Percentiles rank a stretch among this genome's conserved stretches.
phyloP scores from a whole-genome alignment of 352 stramenopile species.

The Phytophthora cryptogea region DNA sequence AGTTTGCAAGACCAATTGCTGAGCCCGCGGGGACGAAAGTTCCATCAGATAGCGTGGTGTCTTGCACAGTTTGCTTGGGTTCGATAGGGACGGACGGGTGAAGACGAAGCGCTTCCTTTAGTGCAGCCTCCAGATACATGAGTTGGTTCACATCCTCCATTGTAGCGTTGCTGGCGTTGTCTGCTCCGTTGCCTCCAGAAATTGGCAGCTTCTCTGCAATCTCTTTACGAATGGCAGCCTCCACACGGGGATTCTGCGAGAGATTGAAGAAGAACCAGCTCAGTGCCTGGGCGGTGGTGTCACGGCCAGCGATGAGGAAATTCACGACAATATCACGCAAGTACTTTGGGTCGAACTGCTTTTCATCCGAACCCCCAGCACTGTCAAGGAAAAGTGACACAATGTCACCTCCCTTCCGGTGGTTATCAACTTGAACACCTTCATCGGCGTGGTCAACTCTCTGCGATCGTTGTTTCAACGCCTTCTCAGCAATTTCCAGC shows the following conservation, averaged over 20 bases:
- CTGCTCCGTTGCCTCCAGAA: background rate
- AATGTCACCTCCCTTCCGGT: slow-evolving; percentile 10
- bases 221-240: slow-evolving; percentile 47
- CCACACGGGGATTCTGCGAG: slow-evolving; percentile 45
- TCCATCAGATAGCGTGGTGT: slow-evolving; percentile 63
- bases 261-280: slow-evolving; percentile 76
- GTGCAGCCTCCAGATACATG: slow-evolving; percentile 51
- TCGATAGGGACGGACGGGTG: slow-evolving; percentile 55
- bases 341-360: slow-evolving; percentile 36
- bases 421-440: background rate
- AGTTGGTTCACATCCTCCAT: slow-evolving; percentile 43
- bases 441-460: slow-evolving; percentile 1
- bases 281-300: slow-evolving; percentile 76
- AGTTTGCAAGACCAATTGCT: slow-evolving; percentile 42
- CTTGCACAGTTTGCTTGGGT: slow-evolving; percentile 35
- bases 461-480: slow-evolving; percentile 21
- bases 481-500: slow-evolving; percentile 42
- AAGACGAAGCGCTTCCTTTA: slow-evolving; percentile 65
- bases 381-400: slow-evolving; percentile 38
- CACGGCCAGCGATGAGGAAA: slow-evolving; percentile 77
- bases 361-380: slow-evolving; percentile 14
- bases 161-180: background rate
- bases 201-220: slow-evolving; percentile 31
- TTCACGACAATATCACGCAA: slow-evolving; percentile 81
- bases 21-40: slow-evolving; percentile 44